A percentile compares a stretch with the other conserved stretches of the same genome.
Evolutionary conservation across 768 basidiomycete species (phyloP).

Genomic region (Termitomyces sp.): DNA sequence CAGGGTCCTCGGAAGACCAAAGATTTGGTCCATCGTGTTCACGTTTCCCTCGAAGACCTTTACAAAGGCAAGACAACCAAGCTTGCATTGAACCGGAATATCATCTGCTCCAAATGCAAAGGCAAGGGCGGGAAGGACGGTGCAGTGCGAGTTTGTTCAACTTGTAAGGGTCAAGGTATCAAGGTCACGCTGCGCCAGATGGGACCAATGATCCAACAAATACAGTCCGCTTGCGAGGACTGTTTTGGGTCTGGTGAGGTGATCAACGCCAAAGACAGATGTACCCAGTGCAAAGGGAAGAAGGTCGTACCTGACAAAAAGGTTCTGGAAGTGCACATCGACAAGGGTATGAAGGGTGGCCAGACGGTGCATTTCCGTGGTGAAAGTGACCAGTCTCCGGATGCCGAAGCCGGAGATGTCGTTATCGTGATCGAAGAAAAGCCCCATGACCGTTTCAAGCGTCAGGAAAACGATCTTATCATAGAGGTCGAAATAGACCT

Average conservation of each 20-base stretch:
- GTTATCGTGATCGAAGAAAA: slow-evolving; percentile 93
- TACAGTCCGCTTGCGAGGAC: slow-evolving; percentile 91
- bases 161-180: slow-evolving; percentile 87
- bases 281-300: slow-evolving; percentile 90
- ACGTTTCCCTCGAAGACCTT: slow-evolving; percentile 95
- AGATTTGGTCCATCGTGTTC: slow-evolving; percentile 95
- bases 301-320: slow-evolving; percentile 94
- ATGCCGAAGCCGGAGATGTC: slow-evolving; percentile 87
- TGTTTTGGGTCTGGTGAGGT: slow-evolving; percentile 93
- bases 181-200: slow-evolving; percentile 91
- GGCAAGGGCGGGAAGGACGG: slow-evolving; percentile 98
- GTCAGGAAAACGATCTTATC: slow-evolving; percentile 83
- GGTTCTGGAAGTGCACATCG: slow-evolving; percentile 95
- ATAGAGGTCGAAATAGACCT: slow-evolving; percentile 89
- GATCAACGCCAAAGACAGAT: slow-evolving; percentile 90
- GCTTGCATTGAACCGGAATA: slow-evolving; percentile 91
- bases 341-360: slow-evolving; percentile 95
- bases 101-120: slow-evolving; percentile 89
- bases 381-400: slow-evolving; percentile 91
- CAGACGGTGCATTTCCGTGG: slow-evolving; percentile 86
- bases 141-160: slow-evolving; percentile 72
- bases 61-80: slow-evolving; percentile 99
- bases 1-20: slow-evolving; percentile 89
- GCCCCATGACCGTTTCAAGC: slow-evolving; percentile 81
- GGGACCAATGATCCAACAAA: slow-evolving; percentile 99